A percentile compares a stretch with the other conserved stretches of the same genome.
Conservation (phyloP, 83 land plant genomes). For the Isoetes engelmannii region DNA sequence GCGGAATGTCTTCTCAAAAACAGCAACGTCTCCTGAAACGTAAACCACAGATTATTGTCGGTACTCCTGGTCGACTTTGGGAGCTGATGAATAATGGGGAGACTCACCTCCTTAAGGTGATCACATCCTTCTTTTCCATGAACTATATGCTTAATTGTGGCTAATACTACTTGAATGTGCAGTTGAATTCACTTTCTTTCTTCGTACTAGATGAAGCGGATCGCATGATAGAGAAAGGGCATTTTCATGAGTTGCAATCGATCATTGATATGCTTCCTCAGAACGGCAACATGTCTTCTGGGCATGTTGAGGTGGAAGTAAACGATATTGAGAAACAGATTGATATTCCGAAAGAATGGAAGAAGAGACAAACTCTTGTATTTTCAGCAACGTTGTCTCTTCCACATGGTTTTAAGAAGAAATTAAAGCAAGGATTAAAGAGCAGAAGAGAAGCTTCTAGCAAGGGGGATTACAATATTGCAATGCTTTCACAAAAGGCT, state of each 20-base stretch:
- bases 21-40: constrained; percentile 78
- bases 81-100: constrained; percentile 92
- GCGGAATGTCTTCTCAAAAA: constrained; percentile 89
- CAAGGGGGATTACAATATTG: constrained; percentile 58
- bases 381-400: constrained; percentile 96
- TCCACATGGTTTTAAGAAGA: constrained; percentile 77
- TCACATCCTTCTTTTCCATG: neutral
- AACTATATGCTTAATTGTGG: neutral
- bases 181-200: constrained; percentile 82
- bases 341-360: constrained; percentile 10
- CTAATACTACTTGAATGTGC: constrained; percentile 16
- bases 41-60: constrained; percentile 81
- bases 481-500: constrained; percentile 67
- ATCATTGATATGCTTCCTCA: constrained; percentile 90
- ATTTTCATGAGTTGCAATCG: constrained; percentile 88
- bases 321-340: too few species aligned
- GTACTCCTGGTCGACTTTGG: constrained; percentile 96
- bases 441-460: constrained; percentile 22
- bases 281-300: neutral
- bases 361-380: constrained; percentile 85
- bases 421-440: constrained; percentile 61
- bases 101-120: constrained; percentile 75
- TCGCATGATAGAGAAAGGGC: constrained; percentile 94
- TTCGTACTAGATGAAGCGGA: constrained; percentile 99
- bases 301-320: too few species aligned